Base-by-base conservation (phyloP, 1,139 yeast species). In the Zhuliangozyma parablackwelliae region DNA sequence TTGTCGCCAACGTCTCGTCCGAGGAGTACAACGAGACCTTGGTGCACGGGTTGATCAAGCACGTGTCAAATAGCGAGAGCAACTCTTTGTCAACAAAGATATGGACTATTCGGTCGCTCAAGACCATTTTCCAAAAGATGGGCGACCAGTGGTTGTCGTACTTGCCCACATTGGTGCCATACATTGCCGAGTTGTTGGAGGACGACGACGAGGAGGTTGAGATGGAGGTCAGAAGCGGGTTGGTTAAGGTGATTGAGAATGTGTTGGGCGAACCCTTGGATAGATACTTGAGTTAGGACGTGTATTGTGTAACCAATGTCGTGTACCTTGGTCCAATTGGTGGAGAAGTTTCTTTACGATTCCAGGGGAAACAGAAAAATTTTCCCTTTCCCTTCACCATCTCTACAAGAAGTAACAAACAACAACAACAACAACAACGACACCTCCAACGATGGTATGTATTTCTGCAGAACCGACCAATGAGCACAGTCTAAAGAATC, bases 171-270 rank as follows among this genome's bases (percentile, higher is more conserved):
- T 74, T 92, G 51, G 95, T 94, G 44, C 99, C 99, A 30, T 76
- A 88, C 46, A 87, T 92, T 59, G 97, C 97, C 6, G 99, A 92
- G 62, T 68, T 94, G 43, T 72, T 92, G 45, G 98, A 92, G 57
- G 97, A 90, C 57, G 97, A 92, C 44, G 95, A 90, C 46, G 98
- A 94, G 60, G 79, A 76, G 33, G 96, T 94, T 25, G 98, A 92
- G 61, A 59, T 79, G 56, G 97, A 88, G 60, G 96, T 89, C 5
- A 83, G 97, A 65, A 76, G 82, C 32, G 95, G 95, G n/a, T 73
- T 92, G 47, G 96, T 90, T 5, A 85, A 87, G 51, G 96, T 86
- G 9, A 83, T 92, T 42, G 98, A 92, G 58, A 82, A 78, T 41
- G 96, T 89, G 16, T 72, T 94, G 48, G 98, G 98, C 34, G 99